These are phyloP conservation scores for Phylloporus scabripes DNA, from an alignment of 768 basidiomycete species.

Conservation along the genomic window DNA sequence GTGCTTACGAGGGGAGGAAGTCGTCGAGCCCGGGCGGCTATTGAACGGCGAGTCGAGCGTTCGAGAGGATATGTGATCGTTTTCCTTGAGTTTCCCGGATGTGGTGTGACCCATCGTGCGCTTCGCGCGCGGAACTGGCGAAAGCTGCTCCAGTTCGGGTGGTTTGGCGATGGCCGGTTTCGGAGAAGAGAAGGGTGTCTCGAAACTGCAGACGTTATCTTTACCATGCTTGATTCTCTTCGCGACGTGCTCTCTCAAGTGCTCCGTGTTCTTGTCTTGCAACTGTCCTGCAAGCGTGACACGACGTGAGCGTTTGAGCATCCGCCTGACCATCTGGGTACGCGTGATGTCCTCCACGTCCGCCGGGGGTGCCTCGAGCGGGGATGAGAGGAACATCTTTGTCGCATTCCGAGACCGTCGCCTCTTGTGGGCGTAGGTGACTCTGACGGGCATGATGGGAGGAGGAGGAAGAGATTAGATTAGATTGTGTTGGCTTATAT, in stretches of 20 bases:
- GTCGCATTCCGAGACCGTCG: constrained; percentile 13
- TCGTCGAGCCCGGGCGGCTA: constrained; percentile 39
- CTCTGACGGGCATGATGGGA: constrained; percentile 17
- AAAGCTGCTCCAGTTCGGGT: constrained; percentile 32
- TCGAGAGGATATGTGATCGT: constrained; percentile 11
- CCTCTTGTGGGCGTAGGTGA: constrained; percentile 32
- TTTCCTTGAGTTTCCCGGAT: constrained; percentile 40
- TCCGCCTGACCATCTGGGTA: constrained; percentile 39
- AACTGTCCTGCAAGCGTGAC: constrained; percentile 20
- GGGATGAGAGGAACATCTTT: constrained; percentile 20
- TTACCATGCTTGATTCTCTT: constrained; percentile 33
- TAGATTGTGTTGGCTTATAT: constrained; percentile 11
- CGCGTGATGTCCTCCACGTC: constrained; percentile 32
- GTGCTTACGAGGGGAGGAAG: constrained; percentile 31
- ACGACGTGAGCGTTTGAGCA: constrained; percentile 46
- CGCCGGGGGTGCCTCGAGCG: constrained; percentile 24
- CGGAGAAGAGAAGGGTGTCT: constrained; percentile 24
- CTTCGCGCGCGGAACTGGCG: constrained; percentile 37
- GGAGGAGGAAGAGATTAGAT: not conserved
- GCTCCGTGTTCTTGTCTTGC: constrained; percentile 19
- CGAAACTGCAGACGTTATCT: constrained; percentile 5
- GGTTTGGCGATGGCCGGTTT: constrained; percentile 18
- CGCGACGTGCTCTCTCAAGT: constrained; percentile 18
- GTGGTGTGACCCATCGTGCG: constrained; percentile 29
- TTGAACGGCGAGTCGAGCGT: constrained; percentile 42